Evolutionary conservation across 306 rosid genomes (phyloP).

Genomic region (Chamaecrista fasciculata): DNA sequence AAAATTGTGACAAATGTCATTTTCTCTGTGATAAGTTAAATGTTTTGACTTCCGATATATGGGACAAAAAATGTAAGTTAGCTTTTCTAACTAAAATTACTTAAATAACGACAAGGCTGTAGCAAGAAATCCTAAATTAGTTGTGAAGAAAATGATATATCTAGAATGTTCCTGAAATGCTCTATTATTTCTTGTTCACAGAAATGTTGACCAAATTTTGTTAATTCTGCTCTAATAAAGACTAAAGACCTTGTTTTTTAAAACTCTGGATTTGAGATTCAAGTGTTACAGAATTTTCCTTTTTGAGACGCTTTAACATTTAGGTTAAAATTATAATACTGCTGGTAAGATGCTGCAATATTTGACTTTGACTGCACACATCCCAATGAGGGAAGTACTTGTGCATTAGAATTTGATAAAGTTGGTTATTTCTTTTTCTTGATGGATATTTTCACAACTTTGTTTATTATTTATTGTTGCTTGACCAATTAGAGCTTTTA

Average conservation of each 20-base stretch:
- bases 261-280: not conserved
- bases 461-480: too few species aligned
- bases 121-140: not conserved
- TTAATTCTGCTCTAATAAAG: constrained; percentile 1
- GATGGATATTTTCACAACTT: too few species aligned
- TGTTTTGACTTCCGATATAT: not conserved
- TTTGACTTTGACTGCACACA: not conserved
- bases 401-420: not conserved
- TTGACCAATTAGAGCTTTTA: too few species aligned
- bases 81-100: not conserved
- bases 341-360: not conserved
- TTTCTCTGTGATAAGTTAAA: constrained; percentile 10
- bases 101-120: constrained; percentile 1
- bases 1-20: not conserved
- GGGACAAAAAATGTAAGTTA: not conserved
- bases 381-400: not conserved
- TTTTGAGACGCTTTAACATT: not conserved
- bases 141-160: not conserved
- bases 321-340: not conserved
- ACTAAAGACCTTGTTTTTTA: not conserved
- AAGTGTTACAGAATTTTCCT: not conserved
- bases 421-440: not conserved
- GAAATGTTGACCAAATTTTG: constrained; percentile 8
- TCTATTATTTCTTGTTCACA: not conserved
- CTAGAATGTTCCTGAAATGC: constrained; percentile 16